phyloP scores from a whole-genome alignment of 2,329 filamentous ascomycete species.

The Exophiala dermatitidis region DNA sequence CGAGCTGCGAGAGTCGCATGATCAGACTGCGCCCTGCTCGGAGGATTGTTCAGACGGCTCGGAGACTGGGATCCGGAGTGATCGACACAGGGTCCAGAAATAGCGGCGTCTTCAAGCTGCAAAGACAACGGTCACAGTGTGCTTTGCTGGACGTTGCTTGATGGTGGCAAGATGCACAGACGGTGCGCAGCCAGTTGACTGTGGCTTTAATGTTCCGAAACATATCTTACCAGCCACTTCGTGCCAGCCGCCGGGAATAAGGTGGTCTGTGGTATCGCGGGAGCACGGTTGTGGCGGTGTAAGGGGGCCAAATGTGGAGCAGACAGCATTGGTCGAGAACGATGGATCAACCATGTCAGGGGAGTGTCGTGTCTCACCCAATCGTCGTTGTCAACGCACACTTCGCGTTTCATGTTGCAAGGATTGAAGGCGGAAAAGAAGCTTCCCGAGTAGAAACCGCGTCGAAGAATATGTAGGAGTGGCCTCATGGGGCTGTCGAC shows the following conservation, averaged over 20 bases:
- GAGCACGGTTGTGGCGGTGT: constrained; percentile 12
- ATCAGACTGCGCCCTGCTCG: background rate
- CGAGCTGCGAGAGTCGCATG: background rate
- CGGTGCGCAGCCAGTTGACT: too few species aligned
- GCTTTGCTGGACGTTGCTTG: background rate
- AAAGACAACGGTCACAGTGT: background rate
- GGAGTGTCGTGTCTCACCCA: constrained; percentile 15
- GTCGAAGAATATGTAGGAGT: background rate
- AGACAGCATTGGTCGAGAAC: constrained; percentile 21
- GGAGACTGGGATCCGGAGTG: background rate
- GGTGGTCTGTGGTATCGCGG: constrained; percentile 9
- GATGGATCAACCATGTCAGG: constrained; percentile 15
- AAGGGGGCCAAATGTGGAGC: constrained; percentile 11
- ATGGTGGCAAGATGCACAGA: background rate
- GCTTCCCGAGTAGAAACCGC: constrained; percentile 1
- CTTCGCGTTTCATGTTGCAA: constrained; percentile 18
- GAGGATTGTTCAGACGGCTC: background rate
- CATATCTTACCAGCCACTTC: background rate
- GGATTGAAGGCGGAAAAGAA: constrained; percentile 11
- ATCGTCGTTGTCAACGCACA: constrained; percentile 6
- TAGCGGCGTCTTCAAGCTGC: background rate
- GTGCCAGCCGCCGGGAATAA: background rate
- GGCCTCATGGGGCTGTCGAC: background rate
- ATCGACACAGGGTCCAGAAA: background rate
- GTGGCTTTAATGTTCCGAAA: too few species aligned